A percentile compares a stretch with the other conserved stretches of the same genome.
These are phyloP conservation scores for Kalmusia sp. DNA, from an alignment of 2,329 filamentous ascomycete genomes.

Conservation along the genomic window DNA sequence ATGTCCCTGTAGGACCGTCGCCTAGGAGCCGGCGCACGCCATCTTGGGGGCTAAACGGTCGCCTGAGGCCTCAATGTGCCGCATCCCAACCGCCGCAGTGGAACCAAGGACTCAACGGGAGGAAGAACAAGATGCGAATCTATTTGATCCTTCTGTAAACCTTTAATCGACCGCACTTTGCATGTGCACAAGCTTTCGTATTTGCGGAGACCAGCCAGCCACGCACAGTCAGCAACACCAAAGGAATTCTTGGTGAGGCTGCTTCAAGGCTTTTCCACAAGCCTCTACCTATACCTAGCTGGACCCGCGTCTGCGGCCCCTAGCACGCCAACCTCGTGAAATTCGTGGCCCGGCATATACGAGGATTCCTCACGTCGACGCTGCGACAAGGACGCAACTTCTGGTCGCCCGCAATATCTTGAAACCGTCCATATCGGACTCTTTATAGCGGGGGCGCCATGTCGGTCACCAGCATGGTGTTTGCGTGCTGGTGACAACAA, in stretches of 20 bases:
- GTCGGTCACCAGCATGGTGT: too few relatives aligned
- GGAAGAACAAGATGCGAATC: not conserved
- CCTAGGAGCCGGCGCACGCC: slow-evolving; percentile 1
- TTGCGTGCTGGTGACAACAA: too few relatives aligned
- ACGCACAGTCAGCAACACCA: not conserved
- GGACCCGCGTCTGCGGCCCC: not conserved
- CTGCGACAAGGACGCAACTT: too few relatives aligned
- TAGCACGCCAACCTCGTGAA: not conserved
- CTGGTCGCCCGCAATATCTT: too few relatives aligned
- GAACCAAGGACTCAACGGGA: not conserved
- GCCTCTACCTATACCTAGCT: not conserved
- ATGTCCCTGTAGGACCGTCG: not conserved
- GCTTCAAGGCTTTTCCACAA: not conserved
- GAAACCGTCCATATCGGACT: too few relatives aligned
- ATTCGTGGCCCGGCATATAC: not conserved
- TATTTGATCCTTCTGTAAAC: slow-evolving; percentile 4
- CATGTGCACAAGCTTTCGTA: not conserved
- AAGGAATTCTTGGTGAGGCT: slow-evolving; percentile 1
- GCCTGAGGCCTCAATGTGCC: not conserved
- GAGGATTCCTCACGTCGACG: too few relatives aligned
- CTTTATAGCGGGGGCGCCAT: too few relatives aligned
- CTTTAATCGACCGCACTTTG: slow-evolving; percentile 2
- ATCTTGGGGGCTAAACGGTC: slow-evolving; percentile 1
- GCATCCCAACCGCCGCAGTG: not conserved
- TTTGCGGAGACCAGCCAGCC: not conserved